A percentile compares a stretch with the other conserved stretches of the same genome.
phyloP scores from a whole-genome alignment of 148 eudicot genomes.

The Chenopodium suecicum region DNA sequence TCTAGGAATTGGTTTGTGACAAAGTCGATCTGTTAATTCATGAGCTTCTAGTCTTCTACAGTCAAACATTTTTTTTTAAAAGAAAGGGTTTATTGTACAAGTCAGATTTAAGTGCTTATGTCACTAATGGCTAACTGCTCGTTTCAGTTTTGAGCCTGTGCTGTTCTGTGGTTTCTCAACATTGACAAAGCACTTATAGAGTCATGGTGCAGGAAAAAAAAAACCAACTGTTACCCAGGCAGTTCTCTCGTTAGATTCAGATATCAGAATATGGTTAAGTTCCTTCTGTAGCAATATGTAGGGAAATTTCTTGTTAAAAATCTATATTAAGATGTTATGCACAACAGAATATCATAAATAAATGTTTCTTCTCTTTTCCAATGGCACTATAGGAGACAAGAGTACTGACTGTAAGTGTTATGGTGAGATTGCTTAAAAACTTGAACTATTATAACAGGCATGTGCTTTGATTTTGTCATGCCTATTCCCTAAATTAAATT shows the following conservation, averaged over 20 bases:
- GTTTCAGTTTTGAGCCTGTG: background rate
- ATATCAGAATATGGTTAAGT: background rate
- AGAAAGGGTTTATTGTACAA: background rate
- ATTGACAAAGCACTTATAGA: too few relatives aligned
- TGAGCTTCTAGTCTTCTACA: background rate
- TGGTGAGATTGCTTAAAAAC: background rate
- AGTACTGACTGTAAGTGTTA: background rate
- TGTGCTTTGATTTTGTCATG: background rate
- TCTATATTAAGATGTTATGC: background rate
- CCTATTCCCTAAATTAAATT: background rate
- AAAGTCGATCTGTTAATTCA: background rate
- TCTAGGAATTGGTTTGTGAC: background rate
- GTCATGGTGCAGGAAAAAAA: background rate
- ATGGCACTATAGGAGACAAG: background rate
- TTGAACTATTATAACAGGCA: background rate
- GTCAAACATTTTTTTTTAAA: too few relatives aligned
- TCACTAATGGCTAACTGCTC: background rate
- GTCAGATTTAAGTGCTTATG: background rate
- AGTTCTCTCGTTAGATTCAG: background rate
- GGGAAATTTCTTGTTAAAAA: background rate
- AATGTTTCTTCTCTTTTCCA: background rate
- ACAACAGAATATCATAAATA: background rate
- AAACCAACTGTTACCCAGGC: background rate
- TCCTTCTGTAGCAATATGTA: background rate
- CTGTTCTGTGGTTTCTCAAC: background rate